Conservation (phyloP, 2,329 filamentous ascomycete species). For the Fusarium torulosum region DNA sequence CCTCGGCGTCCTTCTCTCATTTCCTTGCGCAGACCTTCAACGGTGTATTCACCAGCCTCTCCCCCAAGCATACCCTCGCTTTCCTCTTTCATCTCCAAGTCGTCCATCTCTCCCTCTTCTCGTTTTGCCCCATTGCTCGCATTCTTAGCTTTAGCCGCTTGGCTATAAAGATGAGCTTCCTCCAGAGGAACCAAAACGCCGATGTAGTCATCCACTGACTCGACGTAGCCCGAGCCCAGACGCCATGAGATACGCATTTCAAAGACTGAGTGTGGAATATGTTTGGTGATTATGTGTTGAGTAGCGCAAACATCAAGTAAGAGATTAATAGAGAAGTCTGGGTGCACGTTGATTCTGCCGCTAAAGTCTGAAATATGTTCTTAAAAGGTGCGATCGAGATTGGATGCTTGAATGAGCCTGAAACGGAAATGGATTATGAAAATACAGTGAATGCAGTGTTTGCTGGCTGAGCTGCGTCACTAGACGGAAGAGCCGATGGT, state of each 20-base stretch:
- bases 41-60: constrained; percentile 70
- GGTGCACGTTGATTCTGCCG: constrained; percentile 14
- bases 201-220: constrained; percentile 64
- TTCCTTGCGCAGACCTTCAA: constrained; percentile 77
- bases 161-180: constrained; percentile 68
- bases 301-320: constrained; percentile 10
- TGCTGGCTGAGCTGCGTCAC: constrained; percentile 39
- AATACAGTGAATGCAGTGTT: constrained; percentile 7
- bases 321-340: not conserved
- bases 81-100: constrained; percentile 56
- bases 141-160: constrained; percentile 62
- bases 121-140: constrained; percentile 58
- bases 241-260: constrained; percentile 51
- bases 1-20: constrained; percentile 70
- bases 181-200: constrained; percentile 66
- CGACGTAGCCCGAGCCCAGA: constrained; percentile 52
- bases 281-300: constrained; percentile 16
- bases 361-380: constrained; percentile 5
- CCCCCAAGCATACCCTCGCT: constrained; percentile 66
- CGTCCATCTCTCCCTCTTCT: constrained; percentile 56
- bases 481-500: constrained; percentile 26
- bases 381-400: constrained; percentile 9
- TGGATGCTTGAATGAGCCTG: constrained; percentile 6
- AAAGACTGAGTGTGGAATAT: constrained; percentile 2
- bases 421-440: constrained; percentile 17